These are phyloP conservation scores for Aspergillus sp. DNA, from an alignment of 2,329 filamentous ascomycete species.

Conservation along the genomic window DNA sequence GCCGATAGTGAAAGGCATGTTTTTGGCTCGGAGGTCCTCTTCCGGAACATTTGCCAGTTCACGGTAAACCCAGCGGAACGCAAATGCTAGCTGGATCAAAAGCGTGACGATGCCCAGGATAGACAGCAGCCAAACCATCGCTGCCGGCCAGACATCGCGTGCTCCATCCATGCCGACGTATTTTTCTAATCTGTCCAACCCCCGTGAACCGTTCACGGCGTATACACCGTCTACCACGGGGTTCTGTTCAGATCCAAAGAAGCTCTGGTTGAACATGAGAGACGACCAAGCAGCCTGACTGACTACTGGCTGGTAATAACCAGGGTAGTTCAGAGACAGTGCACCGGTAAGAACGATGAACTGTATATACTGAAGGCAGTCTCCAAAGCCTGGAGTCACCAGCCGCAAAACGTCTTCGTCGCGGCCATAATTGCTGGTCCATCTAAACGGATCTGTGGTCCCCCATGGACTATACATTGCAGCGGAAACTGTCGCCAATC, in stretches of 20 bases:
- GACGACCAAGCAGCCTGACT: conserved; percentile 87
- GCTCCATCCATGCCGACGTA: conserved; percentile 77
- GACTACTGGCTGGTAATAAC: conserved; percentile 89
- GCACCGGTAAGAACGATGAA: conserved; percentile 88
- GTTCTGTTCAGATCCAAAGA: conserved; percentile 70
- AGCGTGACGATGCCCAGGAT: conserved; percentile 71
- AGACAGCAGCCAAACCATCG: conserved; percentile 86
- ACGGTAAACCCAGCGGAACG: conserved; percentile 75
- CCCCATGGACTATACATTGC: conserved; percentile 94
- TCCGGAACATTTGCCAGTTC: conserved; percentile 72
- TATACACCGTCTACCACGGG: conserved; percentile 87
- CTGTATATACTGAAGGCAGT: conserved; percentile 96
- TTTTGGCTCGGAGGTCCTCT: conserved; percentile 88
- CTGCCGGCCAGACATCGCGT: conserved; percentile 88
- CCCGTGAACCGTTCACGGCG: conserved; percentile 74
- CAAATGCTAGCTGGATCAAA: conserved; percentile 77
- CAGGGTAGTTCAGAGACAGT: conserved; percentile 85
- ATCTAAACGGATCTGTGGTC: conserved; percentile 84
- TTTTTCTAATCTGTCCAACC: conserved; percentile 78
- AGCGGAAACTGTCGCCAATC: conserved; percentile 79
- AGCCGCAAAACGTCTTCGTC: conserved; percentile 89
- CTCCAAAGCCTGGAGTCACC: conserved; percentile 93
- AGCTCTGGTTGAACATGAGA: conserved; percentile 91
- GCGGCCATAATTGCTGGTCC: conserved; percentile 96
- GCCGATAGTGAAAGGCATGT: conserved; percentile 81